A percentile compares a stretch with the other conserved stretches of the same genome.
Evolutionary conservation across 83 land plant genomes (phyloP).

Genomic region (Diphasiastrum complanatum): DNA sequence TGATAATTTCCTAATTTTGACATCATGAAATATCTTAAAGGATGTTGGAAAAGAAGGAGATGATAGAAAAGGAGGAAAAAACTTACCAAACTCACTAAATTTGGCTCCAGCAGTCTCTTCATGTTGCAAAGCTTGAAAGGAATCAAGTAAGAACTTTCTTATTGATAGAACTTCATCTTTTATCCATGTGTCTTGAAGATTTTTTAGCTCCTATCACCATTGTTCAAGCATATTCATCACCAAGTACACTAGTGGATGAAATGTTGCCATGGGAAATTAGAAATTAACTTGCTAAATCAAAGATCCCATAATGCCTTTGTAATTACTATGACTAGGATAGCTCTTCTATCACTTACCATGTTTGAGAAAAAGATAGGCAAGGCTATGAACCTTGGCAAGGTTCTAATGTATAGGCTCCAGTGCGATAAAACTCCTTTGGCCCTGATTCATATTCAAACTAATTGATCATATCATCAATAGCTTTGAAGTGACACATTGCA

Average conservation of each 20-base stretch:
- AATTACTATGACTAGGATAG: neutral
- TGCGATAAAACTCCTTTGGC: constrained; percentile 10
- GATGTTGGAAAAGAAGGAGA: too few species aligned
- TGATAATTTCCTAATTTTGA: too few species aligned
- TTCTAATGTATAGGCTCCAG: constrained; percentile 16
- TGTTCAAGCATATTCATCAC: neutral
- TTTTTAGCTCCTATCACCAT: constrained; percentile 26
- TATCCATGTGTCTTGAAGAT: constrained; percentile 22
- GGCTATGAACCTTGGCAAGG: constrained; percentile 12
- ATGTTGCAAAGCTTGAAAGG: constrained; percentile 17
- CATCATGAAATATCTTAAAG: too few species aligned
- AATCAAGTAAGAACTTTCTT: constrained; percentile 17
- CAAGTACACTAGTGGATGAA: neutral
- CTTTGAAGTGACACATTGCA: too few species aligned
- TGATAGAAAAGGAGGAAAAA: too few species aligned
- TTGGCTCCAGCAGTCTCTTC: constrained; percentile 25
- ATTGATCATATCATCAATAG: neutral
- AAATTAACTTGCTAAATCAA: neutral
- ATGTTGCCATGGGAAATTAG: neutral
- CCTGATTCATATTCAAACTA: neutral
- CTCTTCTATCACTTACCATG: constrained; percentile 5
- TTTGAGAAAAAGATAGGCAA: constrained; percentile 27
- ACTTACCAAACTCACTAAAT: constrained; percentile 28
- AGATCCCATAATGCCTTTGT: neutral
- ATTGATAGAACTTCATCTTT: constrained; percentile 15